Evolutionary conservation across 257 asterid species (phyloP).

Genomic region (Euphrasia confusa): DNA sequence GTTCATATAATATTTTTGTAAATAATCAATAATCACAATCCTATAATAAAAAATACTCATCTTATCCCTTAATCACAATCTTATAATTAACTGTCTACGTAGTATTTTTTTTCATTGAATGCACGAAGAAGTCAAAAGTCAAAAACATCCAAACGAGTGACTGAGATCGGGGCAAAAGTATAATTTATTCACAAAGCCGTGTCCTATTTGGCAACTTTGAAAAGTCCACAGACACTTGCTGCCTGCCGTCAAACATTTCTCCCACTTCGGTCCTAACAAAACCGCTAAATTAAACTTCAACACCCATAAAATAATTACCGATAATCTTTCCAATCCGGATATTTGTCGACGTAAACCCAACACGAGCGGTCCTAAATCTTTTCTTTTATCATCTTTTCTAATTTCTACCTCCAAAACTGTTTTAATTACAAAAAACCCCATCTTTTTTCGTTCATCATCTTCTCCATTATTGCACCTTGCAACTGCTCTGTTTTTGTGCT

Average conservation of each 20-base stretch:
- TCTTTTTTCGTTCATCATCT: not conserved
- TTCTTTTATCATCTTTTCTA: not conserved
- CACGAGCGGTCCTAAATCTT: not conserved
- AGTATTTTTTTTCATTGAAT: too few relatives aligned
- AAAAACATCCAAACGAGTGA: not conserved
- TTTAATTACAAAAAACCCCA: not conserved
- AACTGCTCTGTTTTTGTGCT: not conserved
- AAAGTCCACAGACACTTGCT: not conserved
- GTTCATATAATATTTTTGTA: too few relatives aligned
- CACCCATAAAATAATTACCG: not conserved
- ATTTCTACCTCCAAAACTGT: not conserved
- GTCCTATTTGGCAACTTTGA: slow-evolving; percentile 4
- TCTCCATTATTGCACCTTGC: not conserved
- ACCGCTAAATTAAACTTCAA: not conserved
- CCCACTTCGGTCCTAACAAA: not conserved
- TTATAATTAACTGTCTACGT: too few relatives aligned
- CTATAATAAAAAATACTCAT: too few relatives aligned
- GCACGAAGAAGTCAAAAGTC: too few relatives aligned
- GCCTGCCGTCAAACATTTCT: slow-evolving; percentile 7
- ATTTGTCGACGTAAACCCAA: slow-evolving; percentile 1
- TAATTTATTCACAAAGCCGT: slow-evolving; percentile 13
- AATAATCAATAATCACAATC: too few relatives aligned
- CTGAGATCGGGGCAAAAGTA: not conserved
- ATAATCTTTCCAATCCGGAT: not conserved
- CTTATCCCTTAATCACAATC: too few relatives aligned